phyloP scores from a whole-genome alignment of 1,139 yeast genomes.

The Diutina pseudorugosa region DNA sequence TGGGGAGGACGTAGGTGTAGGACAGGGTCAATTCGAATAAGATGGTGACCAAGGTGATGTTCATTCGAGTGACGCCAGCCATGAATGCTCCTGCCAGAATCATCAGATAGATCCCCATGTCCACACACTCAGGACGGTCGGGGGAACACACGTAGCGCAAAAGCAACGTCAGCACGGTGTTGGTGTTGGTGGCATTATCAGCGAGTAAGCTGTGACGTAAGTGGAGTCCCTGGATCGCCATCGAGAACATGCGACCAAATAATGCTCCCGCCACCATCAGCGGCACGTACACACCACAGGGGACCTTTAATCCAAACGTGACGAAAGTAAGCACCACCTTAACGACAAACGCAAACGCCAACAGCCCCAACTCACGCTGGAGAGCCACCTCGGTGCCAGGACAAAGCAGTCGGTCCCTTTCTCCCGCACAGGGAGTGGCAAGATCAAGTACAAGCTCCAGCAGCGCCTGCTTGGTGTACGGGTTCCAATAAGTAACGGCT shows the following conservation, averaged over 20 bases:
- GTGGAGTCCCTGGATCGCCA: constrained; percentile 26
- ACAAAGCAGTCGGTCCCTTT: constrained; percentile 25
- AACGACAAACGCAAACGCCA: constrained; percentile 32
- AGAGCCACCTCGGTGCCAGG: constrained; percentile 22
- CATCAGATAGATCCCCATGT: constrained; percentile 53
- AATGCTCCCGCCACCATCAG: constrained; percentile 60
- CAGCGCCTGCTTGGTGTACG: constrained; percentile 41
- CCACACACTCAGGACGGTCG: constrained; percentile 18
- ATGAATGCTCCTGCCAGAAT: constrained; percentile 57
- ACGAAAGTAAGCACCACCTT: constrained; percentile 37
- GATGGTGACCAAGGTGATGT: constrained; percentile 47
- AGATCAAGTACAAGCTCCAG: constrained; percentile 41
- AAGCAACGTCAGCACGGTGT: neutral
- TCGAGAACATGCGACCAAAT: constrained; percentile 44
- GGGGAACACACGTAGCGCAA: constrained; percentile 12
- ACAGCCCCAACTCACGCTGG: constrained; percentile 20
- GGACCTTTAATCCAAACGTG: constrained; percentile 51
- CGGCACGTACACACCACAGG: constrained; percentile 59
- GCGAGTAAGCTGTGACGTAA: constrained; percentile 7
- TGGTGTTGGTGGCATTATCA: constrained; percentile 4
- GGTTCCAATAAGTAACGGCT: constrained; percentile 36
- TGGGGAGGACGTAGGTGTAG: constrained; percentile 48
- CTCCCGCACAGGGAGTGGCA: constrained; percentile 36
- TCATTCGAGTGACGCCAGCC: constrained; percentile 63
- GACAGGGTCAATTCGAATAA: constrained; percentile 51